Conservation (phyloP, 2,329 filamentous ascomycete genomes). For the Colletotrichum musicola region DNA sequence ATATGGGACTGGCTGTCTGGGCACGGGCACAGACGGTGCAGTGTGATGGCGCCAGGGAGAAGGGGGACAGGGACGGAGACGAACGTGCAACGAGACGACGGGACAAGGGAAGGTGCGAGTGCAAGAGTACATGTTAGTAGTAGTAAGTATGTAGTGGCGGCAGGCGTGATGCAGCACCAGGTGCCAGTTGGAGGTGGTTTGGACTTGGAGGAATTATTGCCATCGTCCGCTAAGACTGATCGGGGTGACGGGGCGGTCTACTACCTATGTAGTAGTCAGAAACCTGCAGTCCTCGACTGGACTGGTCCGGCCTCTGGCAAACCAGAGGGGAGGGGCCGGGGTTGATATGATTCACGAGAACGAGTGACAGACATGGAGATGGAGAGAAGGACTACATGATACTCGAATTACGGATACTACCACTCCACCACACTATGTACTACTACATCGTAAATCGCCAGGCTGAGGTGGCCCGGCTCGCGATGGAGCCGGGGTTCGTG, state of each 20-base stretch:
- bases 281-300: constrained; percentile 3
- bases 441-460: neutral
- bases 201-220: constrained; percentile 19
- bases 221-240: constrained; percentile 10
- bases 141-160: neutral
- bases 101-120: neutral
- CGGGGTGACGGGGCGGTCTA: constrained; percentile 15
- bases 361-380: too few species aligned
- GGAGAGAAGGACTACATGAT: neutral
- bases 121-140: neutral
- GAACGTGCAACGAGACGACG: constrained; percentile 3
- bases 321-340: neutral
- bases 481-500: constrained; percentile 1
- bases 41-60: constrained; percentile 15
- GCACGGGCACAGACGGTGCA: constrained; percentile 20
- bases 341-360: neutral
- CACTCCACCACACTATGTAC: too few species aligned
- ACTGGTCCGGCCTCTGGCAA: neutral
- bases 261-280: neutral
- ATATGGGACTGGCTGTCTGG: constrained; percentile 15
- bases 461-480: neutral
- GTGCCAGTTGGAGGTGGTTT: constrained; percentile 15
- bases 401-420: too few species aligned
- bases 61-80: neutral
- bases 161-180: neutral